These are phyloP conservation scores for Infundibulicybe gibba DNA, from an alignment of 768 basidiomycete species.

Conservation along the genomic window DNA sequence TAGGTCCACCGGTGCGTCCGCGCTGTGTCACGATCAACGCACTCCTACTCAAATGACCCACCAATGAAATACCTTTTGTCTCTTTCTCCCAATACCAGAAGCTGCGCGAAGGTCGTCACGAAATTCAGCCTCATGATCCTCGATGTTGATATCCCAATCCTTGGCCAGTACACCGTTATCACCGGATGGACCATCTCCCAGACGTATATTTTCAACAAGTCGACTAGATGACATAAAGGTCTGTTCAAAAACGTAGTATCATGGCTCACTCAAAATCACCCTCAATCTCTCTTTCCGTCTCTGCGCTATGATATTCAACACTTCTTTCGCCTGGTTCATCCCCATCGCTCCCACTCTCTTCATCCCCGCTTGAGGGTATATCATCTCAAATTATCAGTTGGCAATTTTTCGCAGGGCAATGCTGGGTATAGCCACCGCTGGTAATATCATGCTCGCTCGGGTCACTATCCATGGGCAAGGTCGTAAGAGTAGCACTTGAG, in stretches of 20 bases:
- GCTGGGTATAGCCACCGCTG: too few species aligned
- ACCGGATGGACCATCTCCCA: constrained; percentile 39
- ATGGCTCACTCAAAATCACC: constrained; percentile 54
- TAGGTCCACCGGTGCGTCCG: constrained; percentile 43
- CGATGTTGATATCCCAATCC: constrained; percentile 73
- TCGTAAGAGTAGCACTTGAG: too few species aligned
- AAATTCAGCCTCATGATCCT: constrained; percentile 66
- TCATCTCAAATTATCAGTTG: too few species aligned
- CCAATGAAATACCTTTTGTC: constrained; percentile 31
- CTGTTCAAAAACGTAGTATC: not conserved
- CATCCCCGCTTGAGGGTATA: too few species aligned
- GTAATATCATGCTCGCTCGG: too few species aligned
- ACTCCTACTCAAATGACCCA: not conserved
- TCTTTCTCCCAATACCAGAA: constrained; percentile 64
- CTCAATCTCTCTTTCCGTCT: constrained; percentile 47
- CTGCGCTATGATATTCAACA: constrained; percentile 1
- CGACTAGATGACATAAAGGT: constrained; percentile 37
- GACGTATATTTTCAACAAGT: constrained; percentile 62
- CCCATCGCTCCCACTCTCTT: too few species aligned
- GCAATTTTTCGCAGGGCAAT: too few species aligned
- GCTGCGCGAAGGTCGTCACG: constrained; percentile 71
- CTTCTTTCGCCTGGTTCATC: too few species aligned
- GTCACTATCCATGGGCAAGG: too few species aligned
- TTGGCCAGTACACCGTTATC: constrained; percentile 46
- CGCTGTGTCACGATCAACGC: constrained; percentile 22